Conservation (phyloP, 768 basidiomycete genomes). For the Epithele typhae region DNA sequence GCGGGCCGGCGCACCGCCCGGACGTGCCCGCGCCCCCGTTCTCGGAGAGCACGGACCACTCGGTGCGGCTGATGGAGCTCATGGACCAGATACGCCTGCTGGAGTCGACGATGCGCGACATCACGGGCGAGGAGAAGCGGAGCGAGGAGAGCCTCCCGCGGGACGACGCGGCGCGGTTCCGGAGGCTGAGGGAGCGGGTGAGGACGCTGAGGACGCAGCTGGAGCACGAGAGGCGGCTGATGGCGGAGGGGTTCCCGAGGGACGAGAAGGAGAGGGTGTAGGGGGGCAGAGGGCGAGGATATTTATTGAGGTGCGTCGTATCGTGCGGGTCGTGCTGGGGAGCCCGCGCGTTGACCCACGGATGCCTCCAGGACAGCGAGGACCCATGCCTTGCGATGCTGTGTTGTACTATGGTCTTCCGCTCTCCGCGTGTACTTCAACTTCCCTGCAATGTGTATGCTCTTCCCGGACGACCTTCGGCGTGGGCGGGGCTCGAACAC, state of each 20-base stretch:
- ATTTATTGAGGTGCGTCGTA: too few relatives aligned
- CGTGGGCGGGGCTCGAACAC: too few relatives aligned
- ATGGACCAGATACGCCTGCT: conserved; percentile 4
- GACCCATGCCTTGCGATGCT: too few relatives aligned
- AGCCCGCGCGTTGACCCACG: too few relatives aligned
- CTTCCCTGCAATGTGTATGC: too few relatives aligned
- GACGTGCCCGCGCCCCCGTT: conserved; percentile 10
- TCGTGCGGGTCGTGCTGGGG: too few relatives aligned
- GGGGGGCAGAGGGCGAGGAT: too few relatives aligned
- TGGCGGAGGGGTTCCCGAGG: conserved; percentile 4
- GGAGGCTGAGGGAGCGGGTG: not conserved
- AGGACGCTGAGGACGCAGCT: conserved; percentile 1
- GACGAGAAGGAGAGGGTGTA: not conserved
- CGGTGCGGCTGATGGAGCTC: conserved; percentile 6
- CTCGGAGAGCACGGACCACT: conserved; percentile 7
- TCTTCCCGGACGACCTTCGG: too few relatives aligned
- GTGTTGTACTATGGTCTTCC: too few relatives aligned
- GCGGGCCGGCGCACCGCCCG: conserved; percentile 4
- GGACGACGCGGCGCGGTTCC: not conserved
- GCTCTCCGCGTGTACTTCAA: too few relatives aligned
- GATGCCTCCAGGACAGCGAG: too few relatives aligned
- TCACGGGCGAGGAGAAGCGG: not conserved
- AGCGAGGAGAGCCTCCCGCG: not conserved
- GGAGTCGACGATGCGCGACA: conserved; percentile 4
- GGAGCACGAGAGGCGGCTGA: conserved; percentile 3